These are phyloP conservation scores for Cutaneotrichosporon sp. DNA, from an alignment of 1,284 basidiomycete species.

Conservation along the genomic window DNA sequence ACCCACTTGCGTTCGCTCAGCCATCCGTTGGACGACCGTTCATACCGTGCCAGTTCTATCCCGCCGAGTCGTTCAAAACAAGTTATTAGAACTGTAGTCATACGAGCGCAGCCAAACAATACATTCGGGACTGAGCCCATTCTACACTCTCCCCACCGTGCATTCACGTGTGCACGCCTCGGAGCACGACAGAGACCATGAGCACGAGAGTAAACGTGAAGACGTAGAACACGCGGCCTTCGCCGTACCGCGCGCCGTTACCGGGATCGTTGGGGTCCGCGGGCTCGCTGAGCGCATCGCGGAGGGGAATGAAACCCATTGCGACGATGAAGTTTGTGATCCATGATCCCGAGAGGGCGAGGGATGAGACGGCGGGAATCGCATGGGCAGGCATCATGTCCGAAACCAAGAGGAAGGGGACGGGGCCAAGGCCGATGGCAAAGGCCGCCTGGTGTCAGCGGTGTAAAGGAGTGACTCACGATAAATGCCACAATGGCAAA, in stretches of 20 bases:
- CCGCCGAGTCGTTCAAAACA: too few relatives aligned
- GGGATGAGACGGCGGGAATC: slow-evolving; percentile 76
- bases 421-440: slow-evolving; percentile 82
- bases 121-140: neutral
- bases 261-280: slow-evolving; percentile 44
- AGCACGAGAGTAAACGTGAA: slow-evolving; percentile 58
- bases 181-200: slow-evolving; percentile 32
- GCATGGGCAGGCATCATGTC: slow-evolving; percentile 81
- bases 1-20: too few relatives aligned
- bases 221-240: slow-evolving; percentile 78
- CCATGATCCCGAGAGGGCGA: slow-evolving; percentile 85
- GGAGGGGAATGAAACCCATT: slow-evolving; percentile 75
- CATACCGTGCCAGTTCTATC: too few relatives aligned
- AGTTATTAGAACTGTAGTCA: too few relatives aligned
- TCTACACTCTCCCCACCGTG: neutral
- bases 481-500: slow-evolving; percentile 78
- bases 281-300: slow-evolving; percentile 61
- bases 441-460: slow-evolving; percentile 63
- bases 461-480: slow-evolving; percentile 54
- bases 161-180: slow-evolving; percentile 23
- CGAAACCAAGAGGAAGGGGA: slow-evolving; percentile 90
- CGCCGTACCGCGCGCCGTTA: slow-evolving; percentile 54
- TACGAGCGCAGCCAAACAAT: neutral
- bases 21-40: too few relatives aligned
- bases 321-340: slow-evolving; percentile 78